A percentile compares a stretch with the other conserved stretches of the same genome.
Evolutionary conservation across 768 basidiomycete species (phyloP).

Genomic region (Auriscalpium microsporum): DNA sequence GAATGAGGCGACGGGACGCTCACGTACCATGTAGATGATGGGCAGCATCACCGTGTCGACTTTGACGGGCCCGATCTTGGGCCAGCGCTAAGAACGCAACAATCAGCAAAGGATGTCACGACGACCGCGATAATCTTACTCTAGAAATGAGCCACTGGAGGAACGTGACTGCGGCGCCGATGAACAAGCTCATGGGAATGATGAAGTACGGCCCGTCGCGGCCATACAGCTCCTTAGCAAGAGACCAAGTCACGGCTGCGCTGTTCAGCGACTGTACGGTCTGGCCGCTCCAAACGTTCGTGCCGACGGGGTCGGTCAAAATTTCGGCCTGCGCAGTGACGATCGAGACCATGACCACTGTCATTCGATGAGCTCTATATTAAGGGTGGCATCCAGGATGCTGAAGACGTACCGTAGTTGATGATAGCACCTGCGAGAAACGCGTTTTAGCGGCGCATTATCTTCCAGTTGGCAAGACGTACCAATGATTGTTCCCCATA

Average conservation of each 20-base stretch:
- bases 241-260: constrained; percentile 54
- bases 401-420: constrained; percentile 24
- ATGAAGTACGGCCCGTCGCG: constrained; percentile 47
- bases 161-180: constrained; percentile 44
- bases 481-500: constrained; percentile 55
- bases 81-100: constrained; percentile 35
- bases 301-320: constrained; percentile 42
- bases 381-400: constrained; percentile 19
- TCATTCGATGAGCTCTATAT: not conserved
- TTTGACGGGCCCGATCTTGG: constrained; percentile 41
- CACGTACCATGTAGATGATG: constrained; percentile 41
- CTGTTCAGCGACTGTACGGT: constrained; percentile 45
- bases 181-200: constrained; percentile 44
- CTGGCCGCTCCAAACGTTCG: constrained; percentile 43
- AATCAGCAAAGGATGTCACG: not conserved
- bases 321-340: constrained; percentile 46
- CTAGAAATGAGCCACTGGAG: constrained; percentile 47
- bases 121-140: constrained; percentile 22
- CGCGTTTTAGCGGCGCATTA: not conserved
- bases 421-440: constrained; percentile 20
- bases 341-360: constrained; percentile 52
- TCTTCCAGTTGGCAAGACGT: not conserved
- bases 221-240: constrained; percentile 50
- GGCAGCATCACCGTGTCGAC: constrained; percentile 46
- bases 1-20: not conserved